phyloP scores from a whole-genome alignment of 2,329 filamentous ascomycete species.

The Calonectria pauciramosa region DNA sequence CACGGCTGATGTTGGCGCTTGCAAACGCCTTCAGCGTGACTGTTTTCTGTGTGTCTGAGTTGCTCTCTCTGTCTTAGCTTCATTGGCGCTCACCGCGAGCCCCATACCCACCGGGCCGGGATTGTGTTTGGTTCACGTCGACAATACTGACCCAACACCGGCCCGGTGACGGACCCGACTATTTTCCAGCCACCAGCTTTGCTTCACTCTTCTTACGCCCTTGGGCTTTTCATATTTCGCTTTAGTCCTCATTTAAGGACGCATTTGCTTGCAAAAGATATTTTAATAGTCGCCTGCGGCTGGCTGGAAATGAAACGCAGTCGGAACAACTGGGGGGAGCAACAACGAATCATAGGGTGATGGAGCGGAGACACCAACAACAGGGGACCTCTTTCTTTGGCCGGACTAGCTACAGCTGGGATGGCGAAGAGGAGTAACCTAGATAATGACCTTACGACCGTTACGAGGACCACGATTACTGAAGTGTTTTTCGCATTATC shows the following conservation, averaged over 20 bases:
- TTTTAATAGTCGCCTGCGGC: conserved; percentile 38
- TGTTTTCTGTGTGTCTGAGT: conserved; percentile 16
- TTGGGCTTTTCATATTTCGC: conserved; percentile 17
- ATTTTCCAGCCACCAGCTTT: conserved; percentile 19
- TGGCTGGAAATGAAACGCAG: conserved; percentile 30
- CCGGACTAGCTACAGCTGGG: not conserved
- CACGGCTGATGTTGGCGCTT: conserved; percentile 20
- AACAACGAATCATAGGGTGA: conserved; percentile 18
- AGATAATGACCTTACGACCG: conserved; percentile 47
- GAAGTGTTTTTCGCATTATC: conserved; percentile 36
- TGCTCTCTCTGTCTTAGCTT: conserved; percentile 24
- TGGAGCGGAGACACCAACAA: conserved; percentile 7
- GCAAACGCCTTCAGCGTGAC: conserved; percentile 29
- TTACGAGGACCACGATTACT: conserved; percentile 46
- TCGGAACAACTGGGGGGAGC: conserved; percentile 18
- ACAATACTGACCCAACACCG: conserved; percentile 17
- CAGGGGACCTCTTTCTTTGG: not conserved
- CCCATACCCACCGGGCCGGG: conserved; percentile 27
- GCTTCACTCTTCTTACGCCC: conserved; percentile 15
- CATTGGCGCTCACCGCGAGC: conserved; percentile 24
- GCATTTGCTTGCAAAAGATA: conserved; percentile 31
- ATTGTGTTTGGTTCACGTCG: conserved; percentile 24
- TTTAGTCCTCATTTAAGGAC: conserved; percentile 22
- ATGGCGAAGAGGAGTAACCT: conserved; percentile 23
- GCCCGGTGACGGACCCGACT: conserved; percentile 33